Evolutionary conservation across 2,329 filamentous ascomycete species (phyloP).

Genomic region (Ustulina deusta): DNA sequence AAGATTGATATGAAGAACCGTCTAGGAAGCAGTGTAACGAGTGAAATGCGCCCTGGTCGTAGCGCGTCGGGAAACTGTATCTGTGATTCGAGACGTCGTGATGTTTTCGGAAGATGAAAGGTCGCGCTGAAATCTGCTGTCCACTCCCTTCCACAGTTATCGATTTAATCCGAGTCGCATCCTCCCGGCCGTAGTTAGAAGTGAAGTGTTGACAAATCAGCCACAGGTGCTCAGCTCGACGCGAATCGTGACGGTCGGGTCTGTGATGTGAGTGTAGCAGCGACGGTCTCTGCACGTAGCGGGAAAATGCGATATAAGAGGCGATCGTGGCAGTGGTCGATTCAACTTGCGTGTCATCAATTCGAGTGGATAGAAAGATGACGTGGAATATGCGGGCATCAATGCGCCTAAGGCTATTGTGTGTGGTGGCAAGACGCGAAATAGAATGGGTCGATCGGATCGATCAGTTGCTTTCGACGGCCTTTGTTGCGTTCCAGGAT

Average conservation of each 20-base stretch:
- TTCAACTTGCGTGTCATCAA: constrained; percentile 36
- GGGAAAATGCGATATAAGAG: constrained; percentile 11
- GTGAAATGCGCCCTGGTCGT: constrained; percentile 20
- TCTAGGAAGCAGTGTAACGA: constrained; percentile 23
- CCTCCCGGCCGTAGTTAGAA: constrained; percentile 32
- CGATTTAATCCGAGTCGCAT: constrained; percentile 38
- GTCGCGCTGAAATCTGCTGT: constrained; percentile 21
- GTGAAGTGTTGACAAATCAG: constrained; percentile 22
- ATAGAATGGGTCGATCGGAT: constrained; percentile 18
- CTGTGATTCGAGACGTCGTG: constrained; percentile 13
- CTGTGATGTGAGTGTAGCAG: constrained; percentile 11
- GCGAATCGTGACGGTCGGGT: constrained; percentile 9
- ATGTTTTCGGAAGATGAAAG: constrained; percentile 6
- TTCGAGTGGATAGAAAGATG: constrained; percentile 29
- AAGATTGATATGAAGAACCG: constrained; percentile 14
- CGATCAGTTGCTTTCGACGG: constrained; percentile 4
- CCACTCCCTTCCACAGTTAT: constrained; percentile 41
- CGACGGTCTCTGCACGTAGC: background rate
- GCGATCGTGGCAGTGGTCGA: constrained; percentile 29
- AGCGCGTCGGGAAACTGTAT: constrained; percentile 19
- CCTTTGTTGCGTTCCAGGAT: background rate
- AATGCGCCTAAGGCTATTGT: constrained; percentile 27
- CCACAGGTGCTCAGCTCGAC: constrained; percentile 16
- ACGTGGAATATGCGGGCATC: constrained; percentile 37
- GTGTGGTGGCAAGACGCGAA: constrained; percentile 24